A percentile compares a stretch with the other conserved stretches of the same genome.
phyloP scores from a whole-genome alignment of 176 grass and related monocot species.

The Triticum monococcum region DNA sequence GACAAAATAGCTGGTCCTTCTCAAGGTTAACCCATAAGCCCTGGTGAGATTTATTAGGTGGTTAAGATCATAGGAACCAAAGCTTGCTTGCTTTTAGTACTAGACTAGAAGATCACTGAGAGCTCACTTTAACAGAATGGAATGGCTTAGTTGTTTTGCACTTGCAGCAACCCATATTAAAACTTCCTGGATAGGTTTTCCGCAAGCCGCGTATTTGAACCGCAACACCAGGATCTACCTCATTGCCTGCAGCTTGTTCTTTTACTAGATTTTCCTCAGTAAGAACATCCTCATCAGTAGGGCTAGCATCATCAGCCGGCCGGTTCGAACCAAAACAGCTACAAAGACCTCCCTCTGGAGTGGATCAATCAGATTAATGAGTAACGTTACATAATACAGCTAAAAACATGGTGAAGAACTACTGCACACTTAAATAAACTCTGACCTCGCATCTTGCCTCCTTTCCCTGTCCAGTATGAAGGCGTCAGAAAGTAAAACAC shows the following conservation, averaged over 20 bases:
- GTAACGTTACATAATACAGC: conserved; percentile 4
- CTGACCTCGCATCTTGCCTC: conserved; percentile 76
- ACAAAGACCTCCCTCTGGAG: conserved; percentile 78
- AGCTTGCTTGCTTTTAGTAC: not conserved
- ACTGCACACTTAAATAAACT: conserved; percentile 15
- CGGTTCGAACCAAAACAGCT: conserved; percentile 72
- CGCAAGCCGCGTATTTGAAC: conserved; percentile 81
- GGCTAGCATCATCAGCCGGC: conserved; percentile 62
- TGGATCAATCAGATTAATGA: conserved; percentile 19
- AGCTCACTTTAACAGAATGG: conserved; percentile 91
- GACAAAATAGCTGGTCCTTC: conserved; percentile 92
- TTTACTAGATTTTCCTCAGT: conserved; percentile 73
- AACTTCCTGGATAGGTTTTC: conserved; percentile 85
- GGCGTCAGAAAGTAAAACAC: conserved; percentile 90
- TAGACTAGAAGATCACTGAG: not conserved
- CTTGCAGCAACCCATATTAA: conserved; percentile 73
- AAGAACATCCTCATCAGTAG: conserved; percentile 88
- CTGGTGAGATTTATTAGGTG: conserved; percentile 34
- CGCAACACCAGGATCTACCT: conserved; percentile 62
- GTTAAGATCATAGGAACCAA: conserved; percentile 21
- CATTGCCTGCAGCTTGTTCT: conserved; percentile 50
- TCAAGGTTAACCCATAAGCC: conserved; percentile 94
- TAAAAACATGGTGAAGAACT: conserved; percentile 23
- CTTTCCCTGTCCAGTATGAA: conserved; percentile 94
- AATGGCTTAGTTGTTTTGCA: conserved; percentile 71